Percentiles rank a stretch among this genome's conserved stretches.
Evolutionary conservation across 805 yeast species (phyloP).

Genomic region (Starmera caribaea): DNA sequence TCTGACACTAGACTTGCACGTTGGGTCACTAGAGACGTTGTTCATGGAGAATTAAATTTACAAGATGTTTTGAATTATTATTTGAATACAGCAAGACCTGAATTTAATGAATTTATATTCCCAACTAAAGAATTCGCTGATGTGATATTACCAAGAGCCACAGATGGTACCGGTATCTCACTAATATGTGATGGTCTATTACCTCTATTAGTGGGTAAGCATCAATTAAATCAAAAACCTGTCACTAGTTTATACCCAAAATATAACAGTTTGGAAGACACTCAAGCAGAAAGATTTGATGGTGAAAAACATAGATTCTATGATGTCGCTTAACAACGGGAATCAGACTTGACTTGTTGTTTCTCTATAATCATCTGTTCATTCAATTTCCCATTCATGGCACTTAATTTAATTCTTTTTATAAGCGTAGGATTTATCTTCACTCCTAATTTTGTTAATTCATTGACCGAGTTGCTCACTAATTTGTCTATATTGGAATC

Average conservation of each 20-base stretch:
- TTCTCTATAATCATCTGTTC: constrained; percentile 26
- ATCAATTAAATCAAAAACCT: constrained; percentile 1
- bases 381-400: constrained; percentile 22
- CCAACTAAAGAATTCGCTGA: constrained; percentile 71
- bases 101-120: constrained; percentile 53
- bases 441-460: constrained; percentile 10
- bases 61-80: constrained; percentile 31
- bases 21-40: constrained; percentile 40
- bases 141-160: constrained; percentile 63
- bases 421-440: constrained; percentile 11
- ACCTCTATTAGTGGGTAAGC: constrained; percentile 21
- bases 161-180: constrained; percentile 45
- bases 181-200: constrained; percentile 58
- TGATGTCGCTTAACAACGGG: constrained; percentile 19
- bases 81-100: constrained; percentile 48
- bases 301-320: constrained; percentile 34
- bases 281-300: constrained; percentile 26
- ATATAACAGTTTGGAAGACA: constrained; percentile 15
- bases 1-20: constrained; percentile 78
- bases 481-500: constrained; percentile 6
- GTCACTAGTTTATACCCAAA: constrained; percentile 5
- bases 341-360: constrained; percentile 20
- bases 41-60: constrained; percentile 15
- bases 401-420: constrained; percentile 9
- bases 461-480: constrained; percentile 15